Conservation (phyloP, 108 stramenopile genomes). For the Cyclotella sp. region DNA sequence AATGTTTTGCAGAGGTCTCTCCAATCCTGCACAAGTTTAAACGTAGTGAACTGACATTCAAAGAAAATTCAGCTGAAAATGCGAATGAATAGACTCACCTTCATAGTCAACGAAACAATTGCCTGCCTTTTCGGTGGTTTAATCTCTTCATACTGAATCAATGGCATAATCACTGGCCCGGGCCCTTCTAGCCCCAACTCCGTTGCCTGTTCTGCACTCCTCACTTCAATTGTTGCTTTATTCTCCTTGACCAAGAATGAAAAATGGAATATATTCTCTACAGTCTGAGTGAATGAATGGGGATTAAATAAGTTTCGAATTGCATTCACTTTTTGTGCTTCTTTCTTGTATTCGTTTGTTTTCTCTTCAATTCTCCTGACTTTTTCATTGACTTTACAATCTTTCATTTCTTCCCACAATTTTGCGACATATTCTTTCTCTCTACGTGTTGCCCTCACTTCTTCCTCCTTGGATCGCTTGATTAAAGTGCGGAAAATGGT, state of each 20-base stretch:
- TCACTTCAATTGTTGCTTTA: constrained; percentile 43
- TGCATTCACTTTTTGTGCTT: constrained; percentile 53
- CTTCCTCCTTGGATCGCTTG: constrained; percentile 29
- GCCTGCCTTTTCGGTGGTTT: constrained; percentile 56
- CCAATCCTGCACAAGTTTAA: constrained; percentile 55
- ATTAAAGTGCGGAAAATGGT: constrained; percentile 49
- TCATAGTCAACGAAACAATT: constrained; percentile 68
- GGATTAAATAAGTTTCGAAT: constrained; percentile 83
- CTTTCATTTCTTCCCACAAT: constrained; percentile 20
- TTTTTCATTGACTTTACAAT: constrained; percentile 14
- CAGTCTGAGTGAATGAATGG: constrained; percentile 87
- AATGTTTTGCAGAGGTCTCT: constrained; percentile 65
- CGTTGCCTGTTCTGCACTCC: constrained; percentile 35
- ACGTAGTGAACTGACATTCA: neutral
- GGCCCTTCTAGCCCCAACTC: constrained; percentile 37
- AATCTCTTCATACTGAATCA: neutral
- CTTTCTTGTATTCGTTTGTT: constrained; percentile 44
- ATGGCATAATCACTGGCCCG: constrained; percentile 36
- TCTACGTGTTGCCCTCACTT: constrained; percentile 12
- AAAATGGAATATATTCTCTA: constrained; percentile 90
- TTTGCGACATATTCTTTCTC: constrained; percentile 30
- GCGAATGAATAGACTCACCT: constrained; percentile 15
- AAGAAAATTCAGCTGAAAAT: no score
- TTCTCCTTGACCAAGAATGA: constrained; percentile 83
- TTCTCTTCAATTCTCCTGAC: constrained; percentile 14